These are phyloP conservation scores for Saposhnikovia divaricata DNA, from an alignment of 129 eudicot genomes.

Conservation along the genomic window DNA sequence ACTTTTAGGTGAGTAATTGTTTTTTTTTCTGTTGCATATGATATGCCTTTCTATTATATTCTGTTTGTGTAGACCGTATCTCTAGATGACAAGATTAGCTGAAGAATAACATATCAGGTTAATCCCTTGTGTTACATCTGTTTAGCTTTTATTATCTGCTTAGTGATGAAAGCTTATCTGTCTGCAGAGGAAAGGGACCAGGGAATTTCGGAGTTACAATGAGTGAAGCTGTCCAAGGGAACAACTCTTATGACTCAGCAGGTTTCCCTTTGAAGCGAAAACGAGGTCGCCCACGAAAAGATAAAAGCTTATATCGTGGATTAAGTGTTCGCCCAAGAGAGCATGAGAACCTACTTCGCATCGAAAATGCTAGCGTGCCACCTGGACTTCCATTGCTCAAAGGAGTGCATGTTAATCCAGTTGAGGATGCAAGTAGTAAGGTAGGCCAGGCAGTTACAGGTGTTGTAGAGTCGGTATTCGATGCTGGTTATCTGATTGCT, in stretches of 20 bases:
- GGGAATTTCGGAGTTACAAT: slow-evolving; percentile 17
- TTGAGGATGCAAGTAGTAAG: slow-evolving; percentile 30
- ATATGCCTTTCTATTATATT: not conserved
- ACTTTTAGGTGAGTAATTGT: not conserved
- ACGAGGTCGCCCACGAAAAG: slow-evolving; percentile 92
- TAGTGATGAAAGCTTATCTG: not conserved
- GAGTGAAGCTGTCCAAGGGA: slow-evolving; percentile 43
- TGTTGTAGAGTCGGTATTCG: slow-evolving; percentile 70
- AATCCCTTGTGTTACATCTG: not conserved
- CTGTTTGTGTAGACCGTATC: not conserved
- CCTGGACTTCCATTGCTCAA: slow-evolving; percentile 27
- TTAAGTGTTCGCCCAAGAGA: slow-evolving; percentile 78
- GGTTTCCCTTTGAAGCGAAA: slow-evolving; percentile 43
- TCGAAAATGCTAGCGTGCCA: slow-evolving; percentile 30
- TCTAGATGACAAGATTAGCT: not conserved
- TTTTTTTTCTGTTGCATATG: not conserved
- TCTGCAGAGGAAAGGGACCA: slow-evolving; percentile 12
- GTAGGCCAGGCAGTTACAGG: slow-evolving; percentile 76
- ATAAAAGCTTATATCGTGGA: slow-evolving; percentile 39
- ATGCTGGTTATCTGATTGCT: slow-evolving; percentile 76
- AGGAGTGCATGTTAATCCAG: slow-evolving; percentile 22
- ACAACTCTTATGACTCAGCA: slow-evolving; percentile 27
- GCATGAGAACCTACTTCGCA: slow-evolving; percentile 41
- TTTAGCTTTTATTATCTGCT: not conserved
- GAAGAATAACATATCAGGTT: not conserved